Evolutionary conservation across 306 rosid genomes (phyloP), one percentile per base, ranked within the genome.

Genomic region (Spatholobus suberectus): DNA sequence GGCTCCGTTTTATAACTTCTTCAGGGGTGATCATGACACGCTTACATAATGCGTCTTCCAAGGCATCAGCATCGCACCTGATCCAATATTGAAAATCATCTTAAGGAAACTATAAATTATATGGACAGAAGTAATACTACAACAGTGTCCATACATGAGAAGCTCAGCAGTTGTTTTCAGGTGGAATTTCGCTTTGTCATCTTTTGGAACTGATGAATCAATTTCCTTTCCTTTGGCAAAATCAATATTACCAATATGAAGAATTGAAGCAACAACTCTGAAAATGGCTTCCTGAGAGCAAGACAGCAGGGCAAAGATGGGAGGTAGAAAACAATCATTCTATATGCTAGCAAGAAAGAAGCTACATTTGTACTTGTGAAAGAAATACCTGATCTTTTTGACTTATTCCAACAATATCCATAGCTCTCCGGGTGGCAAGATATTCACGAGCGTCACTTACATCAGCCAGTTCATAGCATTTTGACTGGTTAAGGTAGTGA

Each of bases 1-100:
- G 91, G 73, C 97, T 92, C 76, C 98, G 93, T 82, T 94, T 96
- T 77, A 96, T 96, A 79, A 96, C 93, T 92, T 96, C 99, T 91
- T 96, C 99, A 4, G 99, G 99, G 55, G 99, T 96, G 88, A 96
- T 86, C 99, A 96, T 96, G 86, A 94, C 92, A 89, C 99, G 99
- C 92, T 96, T 96, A 76, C 99, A 96, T 81, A 94, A 81, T 73
- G 99, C 99, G 82, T 94, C 99, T 86, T 96, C 90, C 88, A 96
- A 89, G 81, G 90, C 99, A 57, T 38, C 85, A 67, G 21, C 66
- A 86, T 94, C 93, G 70, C 98, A 94, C 99, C 99, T 96, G 88
- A 83, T 71, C 15, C 55, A 40, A 84, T 80, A 14, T 62, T 71
- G 75, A 80, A 62, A 71, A 57, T 55, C 84, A 87, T 61, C 76